Conservation (phyloP, 192 early-diverging fungal species). For the Ambispora gerdemannii region DNA sequence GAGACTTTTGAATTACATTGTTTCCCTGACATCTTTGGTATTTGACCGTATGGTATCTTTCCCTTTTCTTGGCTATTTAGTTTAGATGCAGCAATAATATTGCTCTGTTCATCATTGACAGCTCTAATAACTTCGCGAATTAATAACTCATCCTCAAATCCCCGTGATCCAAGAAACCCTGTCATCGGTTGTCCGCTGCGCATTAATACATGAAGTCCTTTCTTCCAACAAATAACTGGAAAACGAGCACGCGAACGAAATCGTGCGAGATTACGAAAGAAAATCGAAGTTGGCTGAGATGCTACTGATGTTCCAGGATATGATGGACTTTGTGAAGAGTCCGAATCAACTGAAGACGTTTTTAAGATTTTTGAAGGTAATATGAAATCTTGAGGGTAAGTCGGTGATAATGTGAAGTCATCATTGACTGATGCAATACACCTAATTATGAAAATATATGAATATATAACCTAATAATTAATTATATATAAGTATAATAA, state of each 20-base stretch:
- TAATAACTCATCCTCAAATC: slow-evolving; percentile 40
- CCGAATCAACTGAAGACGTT: neutral
- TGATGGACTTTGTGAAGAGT: neutral
- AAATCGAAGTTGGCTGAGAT: slow-evolving; percentile 1
- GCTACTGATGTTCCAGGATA: neutral
- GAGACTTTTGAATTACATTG: neutral
- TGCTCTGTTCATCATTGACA: slow-evolving; percentile 27
- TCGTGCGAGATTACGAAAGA: slow-evolving; percentile 31
- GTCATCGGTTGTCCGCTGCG: slow-evolving; percentile 46
- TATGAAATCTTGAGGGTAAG: slow-evolving; percentile 41
- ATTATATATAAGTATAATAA: neutral
- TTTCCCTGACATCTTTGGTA: neutral
- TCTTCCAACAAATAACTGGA: slow-evolving; percentile 43
- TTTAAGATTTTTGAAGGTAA: slow-evolving; percentile 36
- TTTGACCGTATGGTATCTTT: neutral
- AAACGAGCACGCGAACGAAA: slow-evolving; percentile 41
- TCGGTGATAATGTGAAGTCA: slow-evolving; percentile 39
- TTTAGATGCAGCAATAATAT: neutral
- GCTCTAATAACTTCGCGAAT: slow-evolving; percentile 38
- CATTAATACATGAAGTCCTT: slow-evolving; percentile 39
- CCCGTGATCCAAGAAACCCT: slow-evolving; percentile 39
- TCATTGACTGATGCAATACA: slow-evolving; percentile 34
- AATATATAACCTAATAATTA: neutral
- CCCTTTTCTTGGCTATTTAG: neutral
- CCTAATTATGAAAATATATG: slow-evolving; percentile 24